Evolutionary conservation across 129 eudicot genomes (phyloP).

Genomic region (Centella asiatica): DNA sequence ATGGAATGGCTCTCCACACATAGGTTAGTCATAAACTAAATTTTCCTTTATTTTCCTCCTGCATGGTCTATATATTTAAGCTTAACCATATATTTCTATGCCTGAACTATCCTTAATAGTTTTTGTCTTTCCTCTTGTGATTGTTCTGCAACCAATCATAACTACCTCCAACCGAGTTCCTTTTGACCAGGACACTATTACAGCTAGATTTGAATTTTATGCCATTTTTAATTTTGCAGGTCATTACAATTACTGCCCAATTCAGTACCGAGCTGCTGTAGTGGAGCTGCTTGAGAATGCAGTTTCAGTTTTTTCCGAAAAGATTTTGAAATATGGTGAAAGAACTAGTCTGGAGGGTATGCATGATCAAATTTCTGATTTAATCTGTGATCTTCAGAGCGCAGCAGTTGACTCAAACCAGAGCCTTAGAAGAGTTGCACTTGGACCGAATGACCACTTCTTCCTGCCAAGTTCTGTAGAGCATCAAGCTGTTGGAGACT

Average conservation of each 20-base stretch:
- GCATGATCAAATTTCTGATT: constrained; percentile 50
- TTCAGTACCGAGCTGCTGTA: constrained; percentile 56
- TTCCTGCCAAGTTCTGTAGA: constrained; percentile 59
- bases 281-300: constrained; percentile 50
- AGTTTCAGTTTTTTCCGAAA: constrained; percentile 39
- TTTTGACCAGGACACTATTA: too few species aligned
- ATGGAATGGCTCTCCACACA: constrained; percentile 52
- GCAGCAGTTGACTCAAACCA: constrained; percentile 80
- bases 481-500: constrained; percentile 31
- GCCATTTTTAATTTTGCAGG: background rate
- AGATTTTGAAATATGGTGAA: constrained; percentile 39
- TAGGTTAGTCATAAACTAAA: constrained; percentile 41
- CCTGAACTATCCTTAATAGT: background rate
- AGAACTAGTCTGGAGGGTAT: constrained; percentile 42
- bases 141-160: too few species aligned
- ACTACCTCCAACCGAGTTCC: too few species aligned
- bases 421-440: constrained; percentile 70
- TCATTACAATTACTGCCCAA: constrained; percentile 43
- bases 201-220: too few species aligned
- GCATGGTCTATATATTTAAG: background rate
- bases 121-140: background rate
- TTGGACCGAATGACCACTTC: constrained; percentile 66
- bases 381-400: constrained; percentile 76
- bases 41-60: background rate
- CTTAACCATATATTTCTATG: background rate